Percentiles rank a stretch among this genome's conserved stretches.
Evolutionary conservation across 129 eudicot species (phyloP).

Genomic region (Lactuca sativa): DNA sequence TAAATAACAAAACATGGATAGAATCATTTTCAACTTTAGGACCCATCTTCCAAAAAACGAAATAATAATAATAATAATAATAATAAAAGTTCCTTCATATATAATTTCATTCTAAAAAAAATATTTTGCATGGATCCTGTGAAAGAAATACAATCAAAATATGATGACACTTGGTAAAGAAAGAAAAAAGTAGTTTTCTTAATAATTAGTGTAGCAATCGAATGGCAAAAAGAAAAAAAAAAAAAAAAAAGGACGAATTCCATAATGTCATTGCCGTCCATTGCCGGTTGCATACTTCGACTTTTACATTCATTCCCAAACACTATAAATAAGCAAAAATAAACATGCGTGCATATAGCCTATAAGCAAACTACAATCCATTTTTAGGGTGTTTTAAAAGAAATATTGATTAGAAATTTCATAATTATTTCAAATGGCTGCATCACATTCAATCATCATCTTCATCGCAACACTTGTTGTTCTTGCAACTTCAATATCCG

Average conservation of each 20-base stretch:
- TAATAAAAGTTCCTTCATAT: too few species aligned
- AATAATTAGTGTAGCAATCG: neutral
- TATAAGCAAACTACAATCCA: neutral
- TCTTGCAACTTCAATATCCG: slow-evolving; percentile 33
- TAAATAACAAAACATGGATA: too few species aligned
- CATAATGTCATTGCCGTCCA: slow-evolving; percentile 17
- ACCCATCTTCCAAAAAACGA: too few species aligned
- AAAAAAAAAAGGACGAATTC: neutral
- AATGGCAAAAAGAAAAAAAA: too few species aligned
- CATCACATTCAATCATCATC: neutral
- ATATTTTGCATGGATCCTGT: too few species aligned
- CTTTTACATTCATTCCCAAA: slow-evolving; percentile 14
- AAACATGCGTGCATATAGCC: neutral
- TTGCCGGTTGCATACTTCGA: slow-evolving; percentile 18
- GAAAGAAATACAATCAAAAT: too few species aligned
- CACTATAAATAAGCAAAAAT: slow-evolving; percentile 11
- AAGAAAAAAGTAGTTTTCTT: too few species aligned
- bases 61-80: too few species aligned
- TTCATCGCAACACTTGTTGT: slow-evolving; percentile 14
- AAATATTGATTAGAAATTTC: neutral
- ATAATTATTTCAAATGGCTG: slow-evolving; percentile 25
- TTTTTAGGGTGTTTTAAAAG: neutral
- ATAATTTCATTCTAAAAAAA: too few species aligned
- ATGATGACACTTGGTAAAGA: too few species aligned
- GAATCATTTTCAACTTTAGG: too few species aligned